These are phyloP conservation scores for Trichoderma sp. DNA, from an alignment of 2,329 filamentous ascomycete species.

Conservation along the genomic window DNA sequence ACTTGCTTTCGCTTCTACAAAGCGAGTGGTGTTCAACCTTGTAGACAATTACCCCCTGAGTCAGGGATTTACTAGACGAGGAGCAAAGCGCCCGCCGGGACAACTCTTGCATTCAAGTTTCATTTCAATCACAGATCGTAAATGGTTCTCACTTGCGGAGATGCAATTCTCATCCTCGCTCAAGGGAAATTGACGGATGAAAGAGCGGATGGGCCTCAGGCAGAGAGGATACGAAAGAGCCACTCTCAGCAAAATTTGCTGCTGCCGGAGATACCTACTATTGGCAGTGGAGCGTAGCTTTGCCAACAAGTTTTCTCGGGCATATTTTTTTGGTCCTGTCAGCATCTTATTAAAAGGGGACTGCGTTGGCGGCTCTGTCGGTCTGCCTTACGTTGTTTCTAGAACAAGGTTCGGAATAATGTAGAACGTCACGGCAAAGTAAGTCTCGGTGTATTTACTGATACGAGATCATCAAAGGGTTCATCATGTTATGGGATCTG, in stretches of 20 bases:
- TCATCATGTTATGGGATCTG: not conserved
- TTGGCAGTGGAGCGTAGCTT: not conserved
- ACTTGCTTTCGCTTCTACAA: not conserved
- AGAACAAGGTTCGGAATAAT: not conserved
- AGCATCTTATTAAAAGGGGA: conserved; percentile 4
- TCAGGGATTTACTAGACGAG: conserved; percentile 3
- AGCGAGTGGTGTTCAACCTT: not conserved
- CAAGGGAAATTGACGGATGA: not conserved
- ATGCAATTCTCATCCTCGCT: not conserved
- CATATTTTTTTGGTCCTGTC: conserved; percentile 5
- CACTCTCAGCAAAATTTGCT: not conserved
- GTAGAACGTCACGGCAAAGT: not conserved
- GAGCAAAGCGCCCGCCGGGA: not conserved
- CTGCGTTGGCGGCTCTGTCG: not conserved
- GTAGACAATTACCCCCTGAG: conserved; percentile 8
- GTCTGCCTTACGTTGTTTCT: not conserved
- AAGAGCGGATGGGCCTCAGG: not conserved
- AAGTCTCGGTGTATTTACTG: not conserved
- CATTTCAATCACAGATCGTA: not conserved
- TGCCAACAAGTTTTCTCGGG: not conserved
- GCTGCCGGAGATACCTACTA: not conserved
- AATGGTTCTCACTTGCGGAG: not conserved
- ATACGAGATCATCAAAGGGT: not conserved
- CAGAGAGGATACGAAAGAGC: not conserved
- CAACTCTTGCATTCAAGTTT: not conserved